Evolutionary conservation across 2,329 filamentous ascomycete genomes (phyloP).

Genomic region (Alternaria sp.): DNA sequence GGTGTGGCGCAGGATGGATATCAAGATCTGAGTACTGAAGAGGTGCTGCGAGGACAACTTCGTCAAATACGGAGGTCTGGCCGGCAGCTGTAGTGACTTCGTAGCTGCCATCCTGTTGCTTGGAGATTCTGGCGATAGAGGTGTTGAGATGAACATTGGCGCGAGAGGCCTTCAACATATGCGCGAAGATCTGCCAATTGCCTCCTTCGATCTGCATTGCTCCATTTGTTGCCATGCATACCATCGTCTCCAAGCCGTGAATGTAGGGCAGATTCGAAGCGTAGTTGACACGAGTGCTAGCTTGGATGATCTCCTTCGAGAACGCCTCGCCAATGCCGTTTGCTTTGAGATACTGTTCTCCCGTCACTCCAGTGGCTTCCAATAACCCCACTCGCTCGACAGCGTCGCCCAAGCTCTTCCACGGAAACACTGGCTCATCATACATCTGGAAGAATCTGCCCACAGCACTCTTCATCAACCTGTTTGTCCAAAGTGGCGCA

Average conservation of each 20-base stretch:
- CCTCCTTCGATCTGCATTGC: conserved; percentile 82
- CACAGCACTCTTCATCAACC: conserved; percentile 75
- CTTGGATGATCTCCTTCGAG: conserved; percentile 83
- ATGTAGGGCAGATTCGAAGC: conserved; percentile 87
- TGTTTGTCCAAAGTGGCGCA: conserved; percentile 76
- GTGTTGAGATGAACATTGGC: conserved; percentile 72
- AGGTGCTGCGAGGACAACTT: conserved; percentile 83
- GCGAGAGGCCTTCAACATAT: conserved; percentile 74
- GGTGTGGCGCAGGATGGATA: conserved; percentile 54
- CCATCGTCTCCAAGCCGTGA: conserved; percentile 89
- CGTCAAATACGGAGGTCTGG: conserved; percentile 67
- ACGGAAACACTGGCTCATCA: conserved; percentile 83
- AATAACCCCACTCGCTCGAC: conserved; percentile 73
- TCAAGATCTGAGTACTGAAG: conserved; percentile 80
- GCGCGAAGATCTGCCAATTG: conserved; percentile 94
- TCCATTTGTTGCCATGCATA: conserved; percentile 88
- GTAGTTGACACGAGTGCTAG: conserved; percentile 91
- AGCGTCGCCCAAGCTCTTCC: conserved; percentile 75
- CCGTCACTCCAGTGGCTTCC: conserved; percentile 73
- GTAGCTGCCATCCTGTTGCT: conserved; percentile 51
- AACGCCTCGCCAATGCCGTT: conserved; percentile 75
- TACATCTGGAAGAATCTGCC: conserved; percentile 82
- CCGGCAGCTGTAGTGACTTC: conserved; percentile 50
- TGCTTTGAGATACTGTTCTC: conserved; percentile 73
- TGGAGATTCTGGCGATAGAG: conserved; percentile 68